Base-by-base conservation (phyloP, 148 eudicot genomes). In the Chenopodium suecicum region DNA sequence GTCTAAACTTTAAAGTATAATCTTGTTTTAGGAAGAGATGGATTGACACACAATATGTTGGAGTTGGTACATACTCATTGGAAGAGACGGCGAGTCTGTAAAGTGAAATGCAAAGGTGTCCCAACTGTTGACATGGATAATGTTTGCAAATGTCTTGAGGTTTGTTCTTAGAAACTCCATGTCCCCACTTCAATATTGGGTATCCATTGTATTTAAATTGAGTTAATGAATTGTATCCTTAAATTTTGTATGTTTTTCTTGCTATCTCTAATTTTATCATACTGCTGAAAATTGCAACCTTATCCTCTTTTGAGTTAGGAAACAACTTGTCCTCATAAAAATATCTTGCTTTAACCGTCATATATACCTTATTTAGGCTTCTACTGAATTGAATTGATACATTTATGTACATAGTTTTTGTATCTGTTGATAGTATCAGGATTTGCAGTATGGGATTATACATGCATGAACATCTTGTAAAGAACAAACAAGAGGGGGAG, bases 111-210 rank as follows among this genome's bases (percentile, higher is more conserved):
- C 88, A 85, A 92, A 82, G 99, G 99, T 58, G 99, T 96, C 83
- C 98, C 99, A 7, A 96, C 99, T 4, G 94, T 96, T 71, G 99
- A 96, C 79, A 96, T 96, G 98, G 80, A 92, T 87, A 96, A 96
- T 71, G 90, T 96, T 71, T 92, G 94, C 89, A 90, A 82, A 27
- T 89, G 92, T 86, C 91, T 96, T 62, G 98, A 96, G 99, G 99
- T 96, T 76, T 71, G 84, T 44, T 44, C 34, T 31, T 78, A 1
- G 25, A 78, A 67, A 48, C 41, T 74, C 72, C 66, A 23, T 52
- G 31, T 58, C n/a, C 31, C 66, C 27, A 1, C 50, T 52, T 82
- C 11, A 72, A n/a, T 44, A 64, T 27, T 0, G 14, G 54, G 14
- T 70, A n/a, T 66, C 29, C 23, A 12, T 13, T 78, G 31, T n/a